Base-by-base conservation (phyloP, 345 rosid genomes). In the Camelina neglecta region DNA sequence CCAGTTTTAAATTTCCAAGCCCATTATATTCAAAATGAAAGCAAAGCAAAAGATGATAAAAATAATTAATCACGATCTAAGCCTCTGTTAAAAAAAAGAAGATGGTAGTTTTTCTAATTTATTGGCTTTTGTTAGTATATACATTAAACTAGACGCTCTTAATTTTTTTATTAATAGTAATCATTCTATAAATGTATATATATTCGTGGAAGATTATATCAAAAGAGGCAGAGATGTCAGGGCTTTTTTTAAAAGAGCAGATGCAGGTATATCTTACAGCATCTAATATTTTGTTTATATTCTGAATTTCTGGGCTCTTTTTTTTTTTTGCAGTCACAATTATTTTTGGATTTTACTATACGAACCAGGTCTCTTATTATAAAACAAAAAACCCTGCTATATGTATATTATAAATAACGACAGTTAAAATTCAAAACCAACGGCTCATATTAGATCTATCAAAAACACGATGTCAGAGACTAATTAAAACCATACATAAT, bases 381-480 rank as follows among this genome's bases (percentile, higher is more conserved):
- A 77, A 71, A 65, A 64, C 60, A 64, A 77, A 77, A 41, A 62
- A 62, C 56, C 60, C 67, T 76, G 66, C 24, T 67, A 77, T 67
- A 77, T 29, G 31, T 29, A 29, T 29, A 29, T 50, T 50, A 49
- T 57, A 45, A 20, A 76, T 21, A 45, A 75, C 13, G 83, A 85
- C 91, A 53, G 11, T 67, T 63, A 44, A 44, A 54, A 20, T 76
- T 87, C 81, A 73, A 81, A 84, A 82, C 61, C 67, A 70, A 75
- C 67, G 92, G 88, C 84, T 63, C 2, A 21, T 85, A 89, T 87
- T 55, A 47, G 23, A 71, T 77, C 72, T 59, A 33, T 65, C 69
- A n/a, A 31, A 42, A 33, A 24, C 45, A 39, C 23, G 16, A 65
- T 65, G 67, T 65, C 72, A 76, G 71, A 76, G 10, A 47, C 47